Evolutionary conservation across 176 grass and related monocot genomes (phyloP), one percentile per base, ranked within the genome.

Genomic region (Phragmites australis): DNA sequence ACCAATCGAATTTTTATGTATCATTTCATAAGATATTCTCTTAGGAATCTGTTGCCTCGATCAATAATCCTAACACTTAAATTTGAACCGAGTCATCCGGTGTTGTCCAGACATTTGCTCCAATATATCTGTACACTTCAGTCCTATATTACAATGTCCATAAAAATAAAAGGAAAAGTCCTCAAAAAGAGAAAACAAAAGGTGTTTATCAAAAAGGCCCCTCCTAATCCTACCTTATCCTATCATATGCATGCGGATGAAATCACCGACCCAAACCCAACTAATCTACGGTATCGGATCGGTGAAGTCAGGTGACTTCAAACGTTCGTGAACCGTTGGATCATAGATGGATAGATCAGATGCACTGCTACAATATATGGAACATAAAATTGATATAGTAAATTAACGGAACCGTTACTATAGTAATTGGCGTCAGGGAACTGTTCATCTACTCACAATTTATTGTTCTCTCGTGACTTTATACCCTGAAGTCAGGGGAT

Each of bases 201-300:
- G 1, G 3, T 5, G 15, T 8, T 17, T 6, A 11, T 14, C 9
- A 9, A n/a, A n/a, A 55, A 56, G 7, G 31, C 1, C 9, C 23
- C 29, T 22, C 26, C 5, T 27, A 75, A 68, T 54, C 58, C 34
- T 42, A 8, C 61, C 57, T 66, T 44, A 65, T 25, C 53, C 32
- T 68, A 45, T 45, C 12, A 11, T 25, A 25, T 29, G 18, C 18
- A 13, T 6, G 32, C 6, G 44, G 65, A 78, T 21, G 45, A 66
- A 66, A n/a, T 47, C 57, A 85, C 48, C 15, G 6, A 39, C 10
- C 40, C 58, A 80, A 47, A 39, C 10, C 40, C 58, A 80, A 47
- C 68, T 15, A 73, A 78, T 62, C 74, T 62, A 68, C 42, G n/a
- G n/a, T n/a, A n/a, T n/a, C n/a, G n/a, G n/a, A n/a, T n/a, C n/a